These are phyloP conservation scores for Tricladium varicosporioides DNA, from an alignment of 2,329 filamentous ascomycete genomes.

Conservation along the genomic window DNA sequence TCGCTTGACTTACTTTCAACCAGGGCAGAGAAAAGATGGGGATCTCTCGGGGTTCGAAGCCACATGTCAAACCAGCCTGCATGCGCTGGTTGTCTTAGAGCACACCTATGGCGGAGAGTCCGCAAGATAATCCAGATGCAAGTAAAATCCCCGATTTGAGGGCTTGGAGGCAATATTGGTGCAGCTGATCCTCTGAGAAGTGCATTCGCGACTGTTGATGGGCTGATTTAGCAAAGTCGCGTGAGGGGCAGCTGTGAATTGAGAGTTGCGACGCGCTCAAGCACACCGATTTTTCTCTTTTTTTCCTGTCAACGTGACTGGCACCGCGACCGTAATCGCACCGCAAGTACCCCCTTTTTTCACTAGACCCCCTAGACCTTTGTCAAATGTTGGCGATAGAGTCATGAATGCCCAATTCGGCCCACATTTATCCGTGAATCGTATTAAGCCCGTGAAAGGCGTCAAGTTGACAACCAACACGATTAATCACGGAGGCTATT, in stretches of 20 bases:
- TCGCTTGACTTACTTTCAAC: too few species aligned
- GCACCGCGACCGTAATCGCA: neutral
- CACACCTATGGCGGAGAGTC: neutral
- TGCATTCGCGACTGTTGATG: neutral
- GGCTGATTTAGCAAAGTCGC: neutral
- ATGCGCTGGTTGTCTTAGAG: neutral
- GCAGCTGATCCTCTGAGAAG: neutral
- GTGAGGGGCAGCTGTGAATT: neutral
- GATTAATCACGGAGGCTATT: neutral
- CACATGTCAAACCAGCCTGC: neutral
- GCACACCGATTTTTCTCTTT: neutral
- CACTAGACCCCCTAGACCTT: neutral
- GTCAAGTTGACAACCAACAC: neutral
- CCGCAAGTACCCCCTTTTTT: neutral
- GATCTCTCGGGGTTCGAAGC: constrained; percentile 62
- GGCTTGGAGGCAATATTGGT: neutral
- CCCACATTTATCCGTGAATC: neutral
- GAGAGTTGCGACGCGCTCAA: neutral
- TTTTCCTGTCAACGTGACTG: neutral
- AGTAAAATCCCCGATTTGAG: neutral
- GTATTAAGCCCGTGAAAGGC: too few species aligned
- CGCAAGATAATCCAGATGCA: neutral
- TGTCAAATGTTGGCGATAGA: neutral
- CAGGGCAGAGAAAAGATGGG: too few species aligned
- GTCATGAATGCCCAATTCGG: neutral